Base-by-base conservation (phyloP, 108 stramenopile genomes). In the Cyclotella cryptica region DNA sequence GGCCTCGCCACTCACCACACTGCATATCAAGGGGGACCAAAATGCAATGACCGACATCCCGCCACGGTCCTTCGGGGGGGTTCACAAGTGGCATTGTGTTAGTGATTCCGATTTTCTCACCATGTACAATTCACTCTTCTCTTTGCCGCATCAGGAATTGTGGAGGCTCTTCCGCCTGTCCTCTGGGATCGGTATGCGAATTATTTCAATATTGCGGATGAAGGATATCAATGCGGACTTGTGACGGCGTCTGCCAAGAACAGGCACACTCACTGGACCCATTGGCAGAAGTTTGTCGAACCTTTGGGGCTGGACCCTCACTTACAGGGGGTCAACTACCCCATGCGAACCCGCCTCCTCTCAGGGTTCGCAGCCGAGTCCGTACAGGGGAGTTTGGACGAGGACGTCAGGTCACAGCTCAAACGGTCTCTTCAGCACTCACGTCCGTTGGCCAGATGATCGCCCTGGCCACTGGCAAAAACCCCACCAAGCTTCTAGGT, bases 371-470 rank as follows among this genome's bases (percentile, higher is more conserved):
- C 39, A 10, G 40, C 18, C 1, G 15, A 29, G 62, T 63, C 62
- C 8, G 62, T 10, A 14, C 1, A 3, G 35, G 62, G 4, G 10
- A 30, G 10, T 63, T 13, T 63, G 62, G 62, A 5, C 17, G 35
- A 40, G 62, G 62, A 0, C 15, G 35, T 30, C 62, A 63, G 10
- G 35, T 63, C 30, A 17, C 39, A 63, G 10, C 39, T 63, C 18
- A 13, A 14, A 63, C 10, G 0, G 27, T 29, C 30, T 41, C 39
- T 41, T 2, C n/a, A 11, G 62, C 62, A 39, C 62, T 63, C 62
- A 63, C 62, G 2, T 10, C 62, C 62, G 40, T 63, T 63, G 62
- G 62, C 62, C 13, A 39, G 62, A n/a, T n/a, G 40, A 63, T 63
- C 10, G 30, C 62, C 6, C 7, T 63, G 62, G 62, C 27, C 35